Evolutionary conservation across 2,329 filamentous ascomycete species (phyloP).

Genomic region (Plenodomus lindquistii): DNA sequence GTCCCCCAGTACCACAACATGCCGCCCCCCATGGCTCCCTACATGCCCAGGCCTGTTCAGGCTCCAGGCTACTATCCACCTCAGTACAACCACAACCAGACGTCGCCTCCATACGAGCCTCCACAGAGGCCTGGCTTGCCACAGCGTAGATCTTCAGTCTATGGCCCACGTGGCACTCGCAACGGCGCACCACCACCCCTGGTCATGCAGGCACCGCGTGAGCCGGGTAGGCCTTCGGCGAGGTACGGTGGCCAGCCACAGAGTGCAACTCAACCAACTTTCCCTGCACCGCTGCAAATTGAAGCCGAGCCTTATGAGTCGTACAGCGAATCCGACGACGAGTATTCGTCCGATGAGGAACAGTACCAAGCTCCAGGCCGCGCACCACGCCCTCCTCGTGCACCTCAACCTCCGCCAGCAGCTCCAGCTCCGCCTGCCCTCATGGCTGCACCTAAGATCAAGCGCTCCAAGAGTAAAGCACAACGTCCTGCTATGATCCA

Average conservation of each 20-base stretch:
- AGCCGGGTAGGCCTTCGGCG: slow-evolving; percentile 31
- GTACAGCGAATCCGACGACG: slow-evolving; percentile 14
- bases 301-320: slow-evolving; percentile 19
- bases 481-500: slow-evolving; percentile 31
- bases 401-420: background rate
- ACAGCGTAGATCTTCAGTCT: slow-evolving; percentile 25
- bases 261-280: slow-evolving; percentile 10
- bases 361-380: slow-evolving; percentile 16
- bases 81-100: slow-evolving; percentile 13
- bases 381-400: slow-evolving; percentile 12
- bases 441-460: slow-evolving; percentile 30
- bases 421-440: slow-evolving; percentile 3
- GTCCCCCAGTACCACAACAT: slow-evolving; percentile 20
- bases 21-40: slow-evolving; percentile 22
- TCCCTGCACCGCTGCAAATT: slow-evolving; percentile 8
- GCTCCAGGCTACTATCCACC: slow-evolving; percentile 14
- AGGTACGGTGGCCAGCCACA: slow-evolving; percentile 26
- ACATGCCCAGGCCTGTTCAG: slow-evolving; percentile 14
- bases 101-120: slow-evolving; percentile 25
- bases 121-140: slow-evolving; percentile 25
- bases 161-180: slow-evolving; percentile 19
- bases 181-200: slow-evolving; percentile 18
- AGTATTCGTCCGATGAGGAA: slow-evolving; percentile 18
- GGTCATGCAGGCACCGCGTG: slow-evolving; percentile 27
- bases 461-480: slow-evolving; percentile 10